Base-by-base conservation (phyloP, 768 basidiomycete species). In the Mrakia blollopis region DNA sequence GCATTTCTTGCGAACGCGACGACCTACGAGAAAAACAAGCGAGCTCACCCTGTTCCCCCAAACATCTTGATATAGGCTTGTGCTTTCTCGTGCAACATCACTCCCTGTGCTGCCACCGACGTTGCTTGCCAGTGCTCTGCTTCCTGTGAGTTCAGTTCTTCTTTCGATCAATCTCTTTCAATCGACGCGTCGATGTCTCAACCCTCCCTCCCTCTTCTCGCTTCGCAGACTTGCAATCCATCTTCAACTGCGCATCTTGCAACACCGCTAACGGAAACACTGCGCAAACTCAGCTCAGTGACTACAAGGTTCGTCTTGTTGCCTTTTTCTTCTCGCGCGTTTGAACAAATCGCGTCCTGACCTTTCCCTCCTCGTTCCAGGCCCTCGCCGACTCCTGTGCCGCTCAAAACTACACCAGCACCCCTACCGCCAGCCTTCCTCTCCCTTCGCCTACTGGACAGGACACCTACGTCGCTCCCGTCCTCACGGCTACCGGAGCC, bases 211-310 rank as follows among this genome's bases (percentile, higher is more conserved):
- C 44, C 44, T 2, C 14, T 47, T 50, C 18, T 50, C 47, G 5
- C 47, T 7, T 50, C 47, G 16, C 47, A 50, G 47, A 82, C 81
- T 80, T 83, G 76, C 72, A 81, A 72, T 80, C 80, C 80, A 81
- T 83, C 78, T 82, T 76, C 81, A 81, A 82, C 81, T 83, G 83
- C 78, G 83, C 78, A 23, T 79, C 81, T 5, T 83, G 83, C 79
- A 83, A 83, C 81, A 81, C 82, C 50, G 81, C 79, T 67, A 83
- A 84, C 80, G 79, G 79, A 65, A 84, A 84, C 81, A 80, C 81
- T 61, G 79, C 75, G 21, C 77, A 81, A 18, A 84, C 83, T n/a
- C 79, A 78, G 37, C n/a, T 83, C 37, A 61, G 80, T 44, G 82
- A 84, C 78, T 84, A 80, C 78, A 50, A 82, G 47, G 47, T 50